phyloP scores from a whole-genome alignment of 306 rosid species.

The Mimosa bimucronata region DNA sequence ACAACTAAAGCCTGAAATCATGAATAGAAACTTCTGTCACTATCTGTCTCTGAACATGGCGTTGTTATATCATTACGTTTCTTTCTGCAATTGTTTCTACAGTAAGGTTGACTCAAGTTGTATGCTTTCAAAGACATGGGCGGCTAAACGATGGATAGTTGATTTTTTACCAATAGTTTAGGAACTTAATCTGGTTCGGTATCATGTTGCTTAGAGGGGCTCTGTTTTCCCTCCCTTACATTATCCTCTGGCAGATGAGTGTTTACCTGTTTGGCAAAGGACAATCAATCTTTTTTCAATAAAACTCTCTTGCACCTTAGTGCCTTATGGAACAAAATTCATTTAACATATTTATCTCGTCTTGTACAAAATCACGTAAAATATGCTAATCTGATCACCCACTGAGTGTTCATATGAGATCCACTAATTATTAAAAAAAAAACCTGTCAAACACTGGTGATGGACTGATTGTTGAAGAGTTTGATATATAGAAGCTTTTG shows the following conservation, averaged over 20 bases:
- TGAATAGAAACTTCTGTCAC: constrained; percentile 34
- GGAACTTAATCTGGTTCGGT: constrained; percentile 6
- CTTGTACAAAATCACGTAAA: no score
- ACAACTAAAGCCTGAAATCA: constrained; percentile 39
- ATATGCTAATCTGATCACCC: no score
- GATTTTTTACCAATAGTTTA: constrained; percentile 12
- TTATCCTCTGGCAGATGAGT: no score
- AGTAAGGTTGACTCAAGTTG: constrained; percentile 16
- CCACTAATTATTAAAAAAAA: not conserved
- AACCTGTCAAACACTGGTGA: not conserved
- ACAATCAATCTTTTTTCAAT: not conserved
- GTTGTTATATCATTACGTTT: constrained; percentile 29
- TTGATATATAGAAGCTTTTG: not conserved
- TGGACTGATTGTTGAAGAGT: not conserved
- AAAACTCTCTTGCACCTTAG: no score
- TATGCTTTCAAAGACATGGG: constrained; percentile 36
- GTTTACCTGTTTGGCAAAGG: not conserved
- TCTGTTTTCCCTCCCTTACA: not conserved
- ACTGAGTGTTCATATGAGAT: no score
- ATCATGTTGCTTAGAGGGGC: not conserved
- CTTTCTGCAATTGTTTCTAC: constrained; percentile 31
- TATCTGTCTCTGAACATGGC: constrained; percentile 29
- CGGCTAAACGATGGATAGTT: constrained; percentile 22
- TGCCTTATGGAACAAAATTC: no score
- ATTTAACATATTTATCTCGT: no score